Evolutionary conservation across 2,329 filamentous ascomycete species (phyloP).

Genomic region (Scolecobasidium constrictum): DNA sequence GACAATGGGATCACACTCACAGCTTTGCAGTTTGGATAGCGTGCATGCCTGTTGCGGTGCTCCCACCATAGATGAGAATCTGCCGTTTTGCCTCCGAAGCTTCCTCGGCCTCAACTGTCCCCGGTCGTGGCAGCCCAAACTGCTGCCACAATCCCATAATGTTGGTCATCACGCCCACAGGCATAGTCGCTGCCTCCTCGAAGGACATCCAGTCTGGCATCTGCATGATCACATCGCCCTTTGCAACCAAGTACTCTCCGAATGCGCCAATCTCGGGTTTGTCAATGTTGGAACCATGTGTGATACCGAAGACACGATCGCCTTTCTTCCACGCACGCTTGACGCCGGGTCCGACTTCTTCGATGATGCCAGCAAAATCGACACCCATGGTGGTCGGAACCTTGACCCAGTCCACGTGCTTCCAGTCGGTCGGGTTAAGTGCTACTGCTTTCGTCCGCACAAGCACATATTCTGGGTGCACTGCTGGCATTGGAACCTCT

Average conservation of each 20-base stretch:
- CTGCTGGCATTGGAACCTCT: too few relatives aligned
- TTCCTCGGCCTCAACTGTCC: conserved; percentile 18
- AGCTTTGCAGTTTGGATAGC: conserved; percentile 34
- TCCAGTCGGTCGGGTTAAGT: conserved; percentile 7
- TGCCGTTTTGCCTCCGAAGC: conserved; percentile 24
- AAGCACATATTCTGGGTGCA: too few relatives aligned
- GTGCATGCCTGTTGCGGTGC: conserved; percentile 38
- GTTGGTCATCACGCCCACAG: background rate
- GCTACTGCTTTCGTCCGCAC: conserved; percentile 28
- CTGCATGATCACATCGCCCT: conserved; percentile 10
- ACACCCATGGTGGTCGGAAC: conserved; percentile 23
- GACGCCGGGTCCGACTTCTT: conserved; percentile 22
- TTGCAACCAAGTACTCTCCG: conserved; percentile 20
- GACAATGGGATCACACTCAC: too few relatives aligned
- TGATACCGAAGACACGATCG: background rate
- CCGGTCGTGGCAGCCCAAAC: background rate
- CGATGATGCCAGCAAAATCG: conserved; percentile 26
- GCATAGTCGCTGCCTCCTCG: conserved; percentile 27
- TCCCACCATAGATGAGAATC: conserved; percentile 40
- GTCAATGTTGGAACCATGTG: background rate
- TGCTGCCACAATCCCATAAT: background rate
- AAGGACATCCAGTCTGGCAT: conserved; percentile 25
- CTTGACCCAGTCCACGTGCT: conserved; percentile 18
- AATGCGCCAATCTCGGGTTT: background rate
- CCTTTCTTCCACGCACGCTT: conserved; percentile 10